Evolutionary conservation across 2,329 filamentous ascomycete genomes (phyloP), one percentile per base, ranked within the genome.

Genomic region (Lojkania enalia): DNA sequence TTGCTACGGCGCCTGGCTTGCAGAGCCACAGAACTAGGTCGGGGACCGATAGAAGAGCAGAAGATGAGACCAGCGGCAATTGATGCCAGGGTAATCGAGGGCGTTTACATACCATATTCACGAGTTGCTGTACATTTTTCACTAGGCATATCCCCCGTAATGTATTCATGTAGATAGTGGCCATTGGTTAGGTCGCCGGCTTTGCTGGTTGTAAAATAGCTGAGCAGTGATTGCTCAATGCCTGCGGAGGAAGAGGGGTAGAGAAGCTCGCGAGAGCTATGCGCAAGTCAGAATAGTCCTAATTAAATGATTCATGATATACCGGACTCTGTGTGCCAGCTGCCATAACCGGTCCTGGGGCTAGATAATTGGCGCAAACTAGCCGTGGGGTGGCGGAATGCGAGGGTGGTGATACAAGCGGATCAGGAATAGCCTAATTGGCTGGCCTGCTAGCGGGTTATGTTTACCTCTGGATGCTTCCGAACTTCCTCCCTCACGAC

Each of bases 361-460:
- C 7, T 7, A 9, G 25, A 27, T 27, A n/a, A n/a, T n/a, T n/a
- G n/a, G n/a, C n/a, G n/a, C n/a, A n/a, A n/a, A n/a, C n/a, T n/a
- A n/a, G n/a, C n/a, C n/a, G n/a, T n/a, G 20, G 11, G 18, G 19
- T 20, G 39, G 29, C 48, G 57, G 57, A 61, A 60, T 63, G 58
- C 49, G 51, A 61, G 57, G 58, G 56, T 55, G 52, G 64, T 64
- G 47, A 60, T 48, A 63, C 60, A 57, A 53, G 51, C 57, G 46
- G 57, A 65, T 56, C 49, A 55, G 60, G 55, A 41, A 54, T 59
- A 58, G 64, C 57, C 60, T 64, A 61, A 66, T 69, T 66, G 63
- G 63, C 51, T 59, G 55, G 58, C 59, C 57, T 57, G 60, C 61
- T 67, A 63, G 61, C 61, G 62, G 44, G 48, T 60, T 55, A 57